Evolutionary conservation across 306 rosid genomes (phyloP).

Genomic region (Vachellia collinsii): DNA sequence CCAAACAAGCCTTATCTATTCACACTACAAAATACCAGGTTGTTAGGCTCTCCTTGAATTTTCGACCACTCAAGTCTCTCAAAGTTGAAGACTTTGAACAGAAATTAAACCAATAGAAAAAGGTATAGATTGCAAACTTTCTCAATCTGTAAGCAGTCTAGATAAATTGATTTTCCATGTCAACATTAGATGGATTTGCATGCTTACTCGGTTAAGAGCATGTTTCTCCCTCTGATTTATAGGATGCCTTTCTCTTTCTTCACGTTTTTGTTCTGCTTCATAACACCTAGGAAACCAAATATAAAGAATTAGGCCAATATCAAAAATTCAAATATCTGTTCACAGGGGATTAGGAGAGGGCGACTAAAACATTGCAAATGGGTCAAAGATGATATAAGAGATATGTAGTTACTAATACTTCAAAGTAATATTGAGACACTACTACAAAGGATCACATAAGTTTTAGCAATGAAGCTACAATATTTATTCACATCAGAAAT

Average conservation of each 20-base stretch:
- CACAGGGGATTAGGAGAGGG: not conserved
- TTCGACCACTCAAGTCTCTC: conserved; percentile 6
- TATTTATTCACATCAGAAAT: not conserved
- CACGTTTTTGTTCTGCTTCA: conserved; percentile 81
- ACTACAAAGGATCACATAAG: not conserved
- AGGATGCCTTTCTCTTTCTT: conserved; percentile 94
- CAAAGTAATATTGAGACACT: not conserved
- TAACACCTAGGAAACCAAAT: conserved; percentile 66
- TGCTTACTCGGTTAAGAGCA: conserved; percentile 66
- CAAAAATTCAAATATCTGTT: not conserved
- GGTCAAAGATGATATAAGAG: not conserved
- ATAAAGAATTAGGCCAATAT: conserved; percentile 12
- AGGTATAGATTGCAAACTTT: conserved; percentile 12
- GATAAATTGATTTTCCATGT: conserved; percentile 21
- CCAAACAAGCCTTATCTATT: conserved; percentile 3
- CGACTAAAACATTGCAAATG: not conserved
- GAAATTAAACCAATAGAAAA: not conserved
- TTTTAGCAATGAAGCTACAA: not conserved
- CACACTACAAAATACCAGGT: not conserved
- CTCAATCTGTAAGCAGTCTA: conserved; percentile 1
- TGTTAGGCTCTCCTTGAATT: conserved; percentile 22
- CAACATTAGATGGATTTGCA: conserved; percentile 32
- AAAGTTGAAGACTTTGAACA: not conserved
- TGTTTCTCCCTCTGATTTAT: conserved; percentile 87
- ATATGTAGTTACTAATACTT: not conserved